Base-by-base conservation (phyloP, 2,329 filamentous ascomycete genomes). In the Pseudovirgaria hyperparasitica region DNA sequence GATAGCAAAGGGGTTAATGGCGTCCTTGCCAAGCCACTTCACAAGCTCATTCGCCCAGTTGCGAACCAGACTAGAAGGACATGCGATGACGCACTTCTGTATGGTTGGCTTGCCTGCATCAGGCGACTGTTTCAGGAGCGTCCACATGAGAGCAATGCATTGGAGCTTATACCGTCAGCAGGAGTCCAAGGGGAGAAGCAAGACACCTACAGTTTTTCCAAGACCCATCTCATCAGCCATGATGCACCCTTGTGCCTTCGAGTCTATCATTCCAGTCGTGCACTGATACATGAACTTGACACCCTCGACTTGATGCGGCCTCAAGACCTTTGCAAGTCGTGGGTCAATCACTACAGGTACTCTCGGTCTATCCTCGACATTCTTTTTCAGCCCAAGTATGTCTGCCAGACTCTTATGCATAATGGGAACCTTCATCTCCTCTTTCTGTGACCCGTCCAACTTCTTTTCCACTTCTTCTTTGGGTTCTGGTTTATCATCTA, bases 161-260 rank as follows among this genome's bases (percentile, higher is more conserved):
- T 98, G 90, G 22, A 98, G 58, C 42, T 62, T 23, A n/a, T 14
- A 5, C 41, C 24, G 30, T 18, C 17, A 29, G 32, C 19, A 9
- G 9, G 9, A 27, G 14, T 10, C 9, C 10, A 23, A 16, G 16
- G 19, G 26, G 14, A 20, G 2, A 10, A 15, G 16, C 5, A 9
- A 16, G 10, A 10, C 23, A 25, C 48, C 29, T 54, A 63, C 60
- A 11, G 90, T 98, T 60, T 98, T 98, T 30, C 90, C 90, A 16
- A 98, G 62, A 41, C 90, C 90, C 90, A 98, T 98, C 51, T 94
- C 90, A 51, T 98, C 90, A 28, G 90, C 90, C 90, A 98, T 98
- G 50, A 98, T 98, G 56, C 90, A 98, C 2, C 90, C 90, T 52
- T 94, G 82, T 25, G 90, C 90, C 42, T 87, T 87, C 19, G 79